Conservation (phyloP, 768 basidiomycete genomes). For the Favolaschia claudopus region DNA sequence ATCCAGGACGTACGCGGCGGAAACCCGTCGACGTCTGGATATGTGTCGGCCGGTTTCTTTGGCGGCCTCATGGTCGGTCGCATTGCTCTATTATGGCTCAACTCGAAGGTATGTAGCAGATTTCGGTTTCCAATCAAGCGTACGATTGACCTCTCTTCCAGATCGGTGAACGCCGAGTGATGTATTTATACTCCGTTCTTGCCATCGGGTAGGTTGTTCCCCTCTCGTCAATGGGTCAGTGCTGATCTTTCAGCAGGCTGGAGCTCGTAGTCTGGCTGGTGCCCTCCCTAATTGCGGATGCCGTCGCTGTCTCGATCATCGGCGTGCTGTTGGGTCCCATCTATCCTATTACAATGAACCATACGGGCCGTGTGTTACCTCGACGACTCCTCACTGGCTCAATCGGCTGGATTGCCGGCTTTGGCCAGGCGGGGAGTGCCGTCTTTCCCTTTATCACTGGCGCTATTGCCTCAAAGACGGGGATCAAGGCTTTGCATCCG, state of each 20-base stretch:
- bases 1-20: conserved; percentile 51
- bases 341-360: conserved; percentile 79
- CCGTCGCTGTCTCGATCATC: conserved; percentile 67
- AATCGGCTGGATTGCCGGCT: conserved; percentile 73
- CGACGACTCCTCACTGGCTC: conserved; percentile 70
- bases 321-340: conserved; percentile 79
- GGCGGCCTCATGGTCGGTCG: conserved; percentile 68
- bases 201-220: conserved; percentile 51
- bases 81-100: conserved; percentile 61
- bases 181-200: conserved; percentile 60
- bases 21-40: conserved; percentile 57
- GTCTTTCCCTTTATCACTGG: conserved; percentile 79
- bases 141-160: conserved; percentile 29
- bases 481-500: conserved; percentile 67
- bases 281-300: conserved; percentile 69
- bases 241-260: conserved; percentile 45
- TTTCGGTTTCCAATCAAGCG: not conserved
- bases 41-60: conserved; percentile 65
- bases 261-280: conserved; percentile 76
- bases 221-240: not conserved
- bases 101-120: conserved; percentile 54
- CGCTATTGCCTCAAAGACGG: conserved; percentile 67
- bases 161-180: conserved; percentile 62
- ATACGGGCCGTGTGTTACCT: conserved; percentile 72
- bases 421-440: conserved; percentile 77